Conservation (phyloP, 1,139 yeast genomes). For the Saccharomycopsis hybrid region DNA sequence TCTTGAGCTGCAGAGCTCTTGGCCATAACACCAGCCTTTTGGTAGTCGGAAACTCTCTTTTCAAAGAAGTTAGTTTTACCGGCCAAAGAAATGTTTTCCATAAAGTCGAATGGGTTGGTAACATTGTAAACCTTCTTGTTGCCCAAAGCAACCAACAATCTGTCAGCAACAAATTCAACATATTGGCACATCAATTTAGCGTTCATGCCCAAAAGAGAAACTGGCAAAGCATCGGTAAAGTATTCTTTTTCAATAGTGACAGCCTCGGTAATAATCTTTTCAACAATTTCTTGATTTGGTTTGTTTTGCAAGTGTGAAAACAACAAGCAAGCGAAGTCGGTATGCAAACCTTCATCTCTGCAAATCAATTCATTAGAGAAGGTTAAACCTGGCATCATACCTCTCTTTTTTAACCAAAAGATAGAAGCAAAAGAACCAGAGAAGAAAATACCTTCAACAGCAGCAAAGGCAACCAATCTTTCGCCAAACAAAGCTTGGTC, state of each 20-base stretch:
- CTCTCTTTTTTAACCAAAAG: slow-evolving; percentile 97
- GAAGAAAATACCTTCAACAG: slow-evolving; percentile 98
- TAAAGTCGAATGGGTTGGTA: slow-evolving; percentile 93
- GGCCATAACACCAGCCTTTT: slow-evolving; percentile 98
- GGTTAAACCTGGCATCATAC: slow-evolving; percentile 97
- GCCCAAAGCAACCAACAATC: slow-evolving; percentile 84
- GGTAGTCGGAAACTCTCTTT: slow-evolving; percentile 98
- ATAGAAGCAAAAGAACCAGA: slow-evolving; percentile 97
- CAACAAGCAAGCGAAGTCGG: slow-evolving; percentile 94
- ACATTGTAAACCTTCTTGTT: slow-evolving; percentile 84
- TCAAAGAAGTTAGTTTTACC: slow-evolving; percentile 99
- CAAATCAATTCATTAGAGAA: slow-evolving; percentile 95
- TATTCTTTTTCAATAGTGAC: slow-evolving; percentile 91
- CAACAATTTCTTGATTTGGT: slow-evolving; percentile 73
- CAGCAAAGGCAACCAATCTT: slow-evolving; percentile 96
- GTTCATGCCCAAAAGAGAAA: slow-evolving; percentile 90
- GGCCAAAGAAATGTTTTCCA: slow-evolving; percentile 96
- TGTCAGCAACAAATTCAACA: slow-evolving; percentile 96
- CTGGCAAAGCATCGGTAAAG: slow-evolving; percentile 91
- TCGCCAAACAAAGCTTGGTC: slow-evolving; percentile 85
- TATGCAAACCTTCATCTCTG: slow-evolving; percentile 98
- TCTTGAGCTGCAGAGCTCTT: slow-evolving; percentile 33
- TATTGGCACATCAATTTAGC: slow-evolving; percentile 90
- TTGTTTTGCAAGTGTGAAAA: slow-evolving; percentile 90
- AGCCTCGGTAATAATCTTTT: slow-evolving; percentile 88